Evolutionary conservation across 208 protist species (phyloP).

Genomic region (Leishmania gerbilli): DNA sequence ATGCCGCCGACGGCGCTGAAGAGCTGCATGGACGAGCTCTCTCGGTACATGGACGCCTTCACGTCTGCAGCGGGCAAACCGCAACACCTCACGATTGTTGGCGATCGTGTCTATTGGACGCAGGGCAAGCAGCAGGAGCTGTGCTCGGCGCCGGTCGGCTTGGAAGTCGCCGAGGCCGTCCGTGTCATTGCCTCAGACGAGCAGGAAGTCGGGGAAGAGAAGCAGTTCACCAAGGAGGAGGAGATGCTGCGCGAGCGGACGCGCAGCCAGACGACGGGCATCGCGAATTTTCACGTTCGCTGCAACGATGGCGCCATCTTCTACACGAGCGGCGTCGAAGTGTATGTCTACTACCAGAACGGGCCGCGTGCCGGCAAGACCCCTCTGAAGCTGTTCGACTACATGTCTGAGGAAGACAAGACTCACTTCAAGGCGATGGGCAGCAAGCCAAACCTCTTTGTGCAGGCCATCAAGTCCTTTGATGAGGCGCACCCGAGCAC

Average conservation of each 20-base stretch:
- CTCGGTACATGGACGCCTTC: slow-evolving; percentile 35
- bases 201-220: slow-evolving; percentile 1
- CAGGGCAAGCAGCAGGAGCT: slow-evolving; percentile 77
- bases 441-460: slow-evolving; percentile 60
- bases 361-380: slow-evolving; percentile 37
- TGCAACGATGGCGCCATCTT: slow-evolving; percentile 60
- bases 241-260: slow-evolving; percentile 83
- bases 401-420: slow-evolving; percentile 38
- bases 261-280: slow-evolving; percentile 62
- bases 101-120: slow-evolving; percentile 76
- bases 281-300: slow-evolving; percentile 61
- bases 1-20: slow-evolving; percentile 25
- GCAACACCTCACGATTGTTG: slow-evolving; percentile 56
- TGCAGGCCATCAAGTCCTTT: slow-evolving; percentile 34
- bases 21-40: slow-evolving; percentile 55
- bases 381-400: slow-evolving; percentile 70
- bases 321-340: slow-evolving; percentile 57
- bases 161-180: slow-evolving; percentile 9
- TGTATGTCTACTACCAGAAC: slow-evolving; percentile 66
- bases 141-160: slow-evolving; percentile 37
- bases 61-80: slow-evolving; percentile 49
- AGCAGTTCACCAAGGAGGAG: slow-evolving; percentile 70
- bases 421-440: slow-evolving; percentile 38
- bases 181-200: slow-evolving; percentile 29
- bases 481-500: slow-evolving; percentile 10